These are phyloP conservation scores for Flueggea neowawraea DNA, from an alignment of 441 rosid species.

Conservation along the genomic window DNA sequence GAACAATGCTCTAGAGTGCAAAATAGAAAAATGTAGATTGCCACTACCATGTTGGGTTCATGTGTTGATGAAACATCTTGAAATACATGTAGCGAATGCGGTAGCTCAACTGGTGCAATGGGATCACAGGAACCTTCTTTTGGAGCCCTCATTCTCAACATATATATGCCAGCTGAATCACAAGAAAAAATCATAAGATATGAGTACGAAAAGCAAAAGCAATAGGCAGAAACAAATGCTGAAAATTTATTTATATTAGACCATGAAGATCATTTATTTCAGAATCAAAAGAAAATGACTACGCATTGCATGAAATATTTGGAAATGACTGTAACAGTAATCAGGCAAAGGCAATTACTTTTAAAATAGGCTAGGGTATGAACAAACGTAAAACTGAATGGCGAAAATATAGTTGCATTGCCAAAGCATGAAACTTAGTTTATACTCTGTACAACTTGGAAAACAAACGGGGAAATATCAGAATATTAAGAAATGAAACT, in stretches of 20 bases:
- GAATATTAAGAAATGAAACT: too few species aligned
- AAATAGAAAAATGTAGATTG: conserved; percentile 6
- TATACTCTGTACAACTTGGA: too few species aligned
- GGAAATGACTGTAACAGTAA: too few species aligned
- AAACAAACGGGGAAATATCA: too few species aligned
- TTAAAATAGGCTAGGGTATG: too few species aligned
- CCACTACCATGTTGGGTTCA: conserved; percentile 57
- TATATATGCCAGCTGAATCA: conserved; percentile 83
- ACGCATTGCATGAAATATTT: too few species aligned
- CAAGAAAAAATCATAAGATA: conserved; percentile 3
- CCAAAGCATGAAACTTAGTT: too few species aligned
- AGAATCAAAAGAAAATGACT: not conserved
- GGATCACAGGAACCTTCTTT: conserved; percentile 80
- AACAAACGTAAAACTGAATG: too few species aligned
- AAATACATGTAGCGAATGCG: conserved; percentile 88
- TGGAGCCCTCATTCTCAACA: conserved; percentile 81
- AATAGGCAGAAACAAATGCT: not conserved
- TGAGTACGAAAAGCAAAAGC: not conserved
- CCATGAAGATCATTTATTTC: not conserved
- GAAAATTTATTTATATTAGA: not conserved
- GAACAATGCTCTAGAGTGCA: not conserved
- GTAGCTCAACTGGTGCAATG: conserved; percentile 86
- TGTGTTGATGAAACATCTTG: conserved; percentile 67
- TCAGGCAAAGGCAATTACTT: too few species aligned
- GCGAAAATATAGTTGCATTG: too few species aligned